A percentile compares a stretch with the other conserved stretches of the same genome.
Evolutionary conservation across 2,329 filamentous ascomycete genomes (phyloP).

Genomic region (Sclerotinia nivalis): DNA sequence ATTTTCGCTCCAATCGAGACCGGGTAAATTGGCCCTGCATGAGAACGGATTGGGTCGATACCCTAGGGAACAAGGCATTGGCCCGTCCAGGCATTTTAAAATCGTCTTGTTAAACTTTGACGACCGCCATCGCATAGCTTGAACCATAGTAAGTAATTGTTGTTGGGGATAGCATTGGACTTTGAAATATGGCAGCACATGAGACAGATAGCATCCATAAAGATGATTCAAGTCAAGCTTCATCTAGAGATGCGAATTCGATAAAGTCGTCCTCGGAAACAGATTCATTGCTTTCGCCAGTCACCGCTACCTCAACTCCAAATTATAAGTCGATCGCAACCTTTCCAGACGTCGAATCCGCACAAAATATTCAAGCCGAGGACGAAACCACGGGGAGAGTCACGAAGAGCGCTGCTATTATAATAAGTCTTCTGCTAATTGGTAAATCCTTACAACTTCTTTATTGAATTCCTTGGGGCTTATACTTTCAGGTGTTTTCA

Average conservation of each 20-base stretch:
- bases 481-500: slow-evolving; percentile 56
- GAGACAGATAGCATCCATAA: slow-evolving; percentile 8
- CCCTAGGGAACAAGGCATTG: background rate
- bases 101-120: background rate
- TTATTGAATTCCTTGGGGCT: background rate
- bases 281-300: slow-evolving; percentile 20
- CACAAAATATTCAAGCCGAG: background rate
- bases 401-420: slow-evolving; percentile 18
- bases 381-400: background rate
- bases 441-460: slow-evolving; percentile 23
- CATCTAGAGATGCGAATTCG: slow-evolving; percentile 10
- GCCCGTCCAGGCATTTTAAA: background rate
- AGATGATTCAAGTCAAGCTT: slow-evolving; percentile 10
- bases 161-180: background rate
- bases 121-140: background rate
- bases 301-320: slow-evolving; percentile 15
- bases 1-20: background rate
- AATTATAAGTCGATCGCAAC: slow-evolving; percentile 25
- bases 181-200: slow-evolving; percentile 11
- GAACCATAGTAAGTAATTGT: background rate
- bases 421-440: slow-evolving; percentile 33
- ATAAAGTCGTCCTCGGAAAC: slow-evolving; percentile 18
- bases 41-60: background rate
- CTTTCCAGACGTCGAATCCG: slow-evolving; percentile 15
- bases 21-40: background rate